Evolutionary conservation across 139 green algal genomes (phyloP).

Genomic region (Penium margaritaceum): DNA sequence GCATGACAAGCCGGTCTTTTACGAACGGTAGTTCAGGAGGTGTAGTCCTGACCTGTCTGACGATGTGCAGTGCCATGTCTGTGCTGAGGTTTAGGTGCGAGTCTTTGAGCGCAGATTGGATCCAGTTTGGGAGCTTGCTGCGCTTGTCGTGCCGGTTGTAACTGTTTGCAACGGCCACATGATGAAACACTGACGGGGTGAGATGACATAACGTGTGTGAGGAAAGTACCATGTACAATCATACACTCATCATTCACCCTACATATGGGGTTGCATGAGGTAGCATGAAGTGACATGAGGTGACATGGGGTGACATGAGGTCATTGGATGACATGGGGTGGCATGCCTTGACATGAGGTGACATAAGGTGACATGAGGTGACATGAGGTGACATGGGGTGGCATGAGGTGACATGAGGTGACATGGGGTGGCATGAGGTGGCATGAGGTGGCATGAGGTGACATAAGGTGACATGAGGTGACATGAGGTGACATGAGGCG

Average conservation of each 20-base stretch:
- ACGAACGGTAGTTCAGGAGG: not conserved
- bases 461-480: too few species aligned
- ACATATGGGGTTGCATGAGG: not conserved
- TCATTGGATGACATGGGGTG: not conserved
- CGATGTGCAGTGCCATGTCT: slow-evolving; percentile 86
- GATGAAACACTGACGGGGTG: not conserved
- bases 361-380: too few species aligned
- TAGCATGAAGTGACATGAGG: not conserved
- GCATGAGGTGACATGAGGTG: too few species aligned
- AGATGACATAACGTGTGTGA: not conserved
- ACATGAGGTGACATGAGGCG: too few species aligned
- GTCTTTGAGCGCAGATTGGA: slow-evolving; percentile 79
- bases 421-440: too few species aligned
- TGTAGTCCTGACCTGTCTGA: slow-evolving; percentile 54
- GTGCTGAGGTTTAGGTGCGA: slow-evolving; percentile 86
- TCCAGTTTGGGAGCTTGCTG: slow-evolving; percentile 71
- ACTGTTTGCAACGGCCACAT: not conserved
- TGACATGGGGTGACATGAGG: too few species aligned
- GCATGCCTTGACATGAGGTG: too few species aligned
- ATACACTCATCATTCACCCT: not conserved
- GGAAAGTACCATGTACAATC: not conserved
- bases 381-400: too few species aligned
- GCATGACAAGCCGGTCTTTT: not conserved
- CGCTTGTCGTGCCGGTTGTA: slow-evolving; percentile 97
- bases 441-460: too few species aligned